Base-by-base conservation (phyloP, 2,329 filamentous ascomycete species). In the Graphiopsis chlorocephala region DNA sequence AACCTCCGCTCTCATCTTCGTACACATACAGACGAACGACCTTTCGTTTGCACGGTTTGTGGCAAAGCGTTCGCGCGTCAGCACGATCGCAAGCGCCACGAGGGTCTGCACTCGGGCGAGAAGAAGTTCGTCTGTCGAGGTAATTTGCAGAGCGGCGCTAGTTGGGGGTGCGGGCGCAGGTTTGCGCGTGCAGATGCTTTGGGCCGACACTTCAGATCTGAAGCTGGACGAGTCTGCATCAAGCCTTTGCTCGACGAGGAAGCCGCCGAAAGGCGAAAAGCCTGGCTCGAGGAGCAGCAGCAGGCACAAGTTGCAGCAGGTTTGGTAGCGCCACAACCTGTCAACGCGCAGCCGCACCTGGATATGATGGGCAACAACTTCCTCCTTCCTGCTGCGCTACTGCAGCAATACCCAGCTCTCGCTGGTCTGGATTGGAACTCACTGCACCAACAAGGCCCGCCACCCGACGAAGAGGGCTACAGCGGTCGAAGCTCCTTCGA, bases 41-140 rank as follows among this genome's bases (percentile, higher is more conserved):
- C 95, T 0, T 99, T 98, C 73, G 94, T 98, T 2, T 99, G 95
- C 75, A 97, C 92, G 0, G 92, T 98, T 10, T 99, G 95, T 71
- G 92, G 92, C 61, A 99, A 99, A 78, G 95, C 95, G 0, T 99
- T 99, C 79, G 95, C 95, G 6, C 90, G 95, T 28, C 95, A 99
- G 75, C 95, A 99, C 75, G 95, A 99, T 76, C 90, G 95, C 53
- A 99, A 99, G 79, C 90, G 95, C 45, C 95, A 99, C 78, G 95
- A 99, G 79, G 93, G 94, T 45, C 82, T 99, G 48, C 95, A 99
- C 74, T 96, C 92, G 0, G 95, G 95, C 48, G 95, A 99, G 80
- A 99, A 98, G 86, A 98, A 97, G 75, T 99, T 98, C 75, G 91
- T 98, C 8, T 99, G 95, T 79, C 93, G 92, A 70, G 95, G 95